These are phyloP conservation scores for Aspergillus sp. DNA, from an alignment of 2,329 filamentous ascomycete species.

Conservation along the genomic window DNA sequence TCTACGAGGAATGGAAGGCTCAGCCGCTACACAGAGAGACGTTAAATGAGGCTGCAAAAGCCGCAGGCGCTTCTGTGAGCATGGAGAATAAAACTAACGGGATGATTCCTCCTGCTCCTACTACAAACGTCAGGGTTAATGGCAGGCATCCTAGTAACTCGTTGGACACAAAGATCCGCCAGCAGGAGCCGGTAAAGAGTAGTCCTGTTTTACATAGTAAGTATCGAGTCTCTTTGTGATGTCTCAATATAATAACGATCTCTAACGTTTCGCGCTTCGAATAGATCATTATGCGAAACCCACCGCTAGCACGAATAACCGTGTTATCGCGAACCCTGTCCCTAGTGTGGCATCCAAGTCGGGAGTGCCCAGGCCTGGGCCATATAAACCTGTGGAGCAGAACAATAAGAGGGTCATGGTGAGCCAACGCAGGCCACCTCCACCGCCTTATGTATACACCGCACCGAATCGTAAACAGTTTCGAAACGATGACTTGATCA, in stretches of 20 bases:
- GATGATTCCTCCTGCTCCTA: neutral
- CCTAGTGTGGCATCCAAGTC: neutral
- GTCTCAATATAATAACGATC: neutral
- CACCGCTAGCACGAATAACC: neutral
- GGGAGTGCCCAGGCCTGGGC: too few relatives aligned
- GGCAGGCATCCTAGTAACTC: neutral
- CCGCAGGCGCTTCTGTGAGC: neutral
- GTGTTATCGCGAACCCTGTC: neutral
- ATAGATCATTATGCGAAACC: slow-evolving; percentile 1
- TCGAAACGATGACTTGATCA: slow-evolving; percentile 16
- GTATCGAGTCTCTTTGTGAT: neutral
- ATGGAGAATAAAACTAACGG: neutral
- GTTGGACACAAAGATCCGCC: neutral
- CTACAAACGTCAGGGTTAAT: neutral
- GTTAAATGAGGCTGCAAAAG: neutral
- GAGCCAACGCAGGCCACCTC: neutral
- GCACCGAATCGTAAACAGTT: slow-evolving; percentile 28
- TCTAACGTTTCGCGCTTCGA: neutral
- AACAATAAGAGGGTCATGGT: neutral
- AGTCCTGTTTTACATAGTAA: neutral
- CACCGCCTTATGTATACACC: slow-evolving; percentile 16
- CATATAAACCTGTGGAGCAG: neutral
- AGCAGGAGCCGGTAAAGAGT: neutral
- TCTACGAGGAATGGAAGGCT: slow-evolving; percentile 24
- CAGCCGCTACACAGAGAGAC: slow-evolving; percentile 3